Conservation (phyloP, 257 asterid species). For the Penstemon eatonii region DNA sequence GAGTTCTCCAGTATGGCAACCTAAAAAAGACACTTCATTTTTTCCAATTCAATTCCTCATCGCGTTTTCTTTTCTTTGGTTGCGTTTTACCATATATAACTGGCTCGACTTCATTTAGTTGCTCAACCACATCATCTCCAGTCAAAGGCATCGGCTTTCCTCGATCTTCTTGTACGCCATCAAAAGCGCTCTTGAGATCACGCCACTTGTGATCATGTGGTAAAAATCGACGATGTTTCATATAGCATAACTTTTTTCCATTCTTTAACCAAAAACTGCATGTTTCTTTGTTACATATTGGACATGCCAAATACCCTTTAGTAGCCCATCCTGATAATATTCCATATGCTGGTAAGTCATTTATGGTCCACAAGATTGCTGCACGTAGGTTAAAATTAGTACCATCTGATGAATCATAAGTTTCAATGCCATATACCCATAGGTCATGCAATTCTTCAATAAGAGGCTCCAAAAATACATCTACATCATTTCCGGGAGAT, state of each 20-base stretch:
- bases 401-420: background rate
- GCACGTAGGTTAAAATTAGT: background rate
- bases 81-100: background rate
- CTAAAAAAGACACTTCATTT: background rate
- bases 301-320: background rate
- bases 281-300: too few species aligned
- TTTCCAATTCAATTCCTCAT: background rate
- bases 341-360: constrained; percentile 16
- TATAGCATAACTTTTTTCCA: background rate
- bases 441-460: constrained; percentile 2
- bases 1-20: background rate
- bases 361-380: constrained; percentile 19
- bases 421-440: constrained; percentile 3
- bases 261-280: background rate
- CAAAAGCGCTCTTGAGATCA: background rate
- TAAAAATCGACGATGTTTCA: background rate
- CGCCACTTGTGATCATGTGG: background rate
- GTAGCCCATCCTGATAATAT: constrained; percentile 8
- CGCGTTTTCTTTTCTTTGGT: too few species aligned
- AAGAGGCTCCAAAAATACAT: constrained; percentile 2
- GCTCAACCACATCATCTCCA: background rate
- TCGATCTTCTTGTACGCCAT: background rate
- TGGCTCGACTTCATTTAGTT: too few species aligned
- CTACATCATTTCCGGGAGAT: background rate
- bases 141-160: background rate